Conservation (phyloP, 495 filamentous ascomycete genomes). For the Aspergillus biplanus region DNA sequence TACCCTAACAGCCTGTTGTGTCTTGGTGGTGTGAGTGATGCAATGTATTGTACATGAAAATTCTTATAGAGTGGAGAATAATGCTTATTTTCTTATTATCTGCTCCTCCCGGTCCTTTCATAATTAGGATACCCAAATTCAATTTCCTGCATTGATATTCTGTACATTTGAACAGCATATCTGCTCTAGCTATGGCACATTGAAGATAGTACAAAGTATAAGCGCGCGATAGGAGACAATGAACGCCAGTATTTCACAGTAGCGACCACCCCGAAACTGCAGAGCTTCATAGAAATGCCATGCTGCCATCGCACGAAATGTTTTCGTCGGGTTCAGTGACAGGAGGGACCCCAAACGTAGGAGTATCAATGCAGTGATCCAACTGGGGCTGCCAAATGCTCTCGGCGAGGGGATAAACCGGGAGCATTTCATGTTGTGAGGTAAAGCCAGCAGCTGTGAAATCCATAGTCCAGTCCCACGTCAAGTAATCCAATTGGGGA, state of each 20-base stretch:
- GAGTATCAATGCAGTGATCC: slow-evolving; percentile 3
- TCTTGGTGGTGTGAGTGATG: slow-evolving; percentile 11
- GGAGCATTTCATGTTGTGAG: no score
- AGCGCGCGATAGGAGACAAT: no score
- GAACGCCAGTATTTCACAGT: background rate
- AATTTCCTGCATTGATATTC: no score
- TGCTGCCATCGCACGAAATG: background rate
- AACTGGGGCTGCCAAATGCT: background rate
- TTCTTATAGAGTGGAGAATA: slow-evolving; percentile 18
- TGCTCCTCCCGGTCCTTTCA: no score
- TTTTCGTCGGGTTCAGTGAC: background rate
- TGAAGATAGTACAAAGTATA: no score
- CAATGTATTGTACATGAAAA: slow-evolving; percentile 29
- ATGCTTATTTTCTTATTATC: background rate
- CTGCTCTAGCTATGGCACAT: no score
- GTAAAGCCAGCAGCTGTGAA: background rate
- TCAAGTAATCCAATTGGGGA: background rate
- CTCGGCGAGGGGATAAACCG: background rate
- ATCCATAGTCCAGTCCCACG: background rate
- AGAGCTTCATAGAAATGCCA: slow-evolving; percentile 11
- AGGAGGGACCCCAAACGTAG: slow-evolving; percentile 2
- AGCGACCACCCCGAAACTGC: background rate
- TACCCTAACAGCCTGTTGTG: slow-evolving; percentile 11
- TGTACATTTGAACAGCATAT: no score
- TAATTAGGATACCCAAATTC: no score